Evolutionary conservation across 1,139 yeast genomes (phyloP).

Genomic region (Arxiozyma telluris): DNA sequence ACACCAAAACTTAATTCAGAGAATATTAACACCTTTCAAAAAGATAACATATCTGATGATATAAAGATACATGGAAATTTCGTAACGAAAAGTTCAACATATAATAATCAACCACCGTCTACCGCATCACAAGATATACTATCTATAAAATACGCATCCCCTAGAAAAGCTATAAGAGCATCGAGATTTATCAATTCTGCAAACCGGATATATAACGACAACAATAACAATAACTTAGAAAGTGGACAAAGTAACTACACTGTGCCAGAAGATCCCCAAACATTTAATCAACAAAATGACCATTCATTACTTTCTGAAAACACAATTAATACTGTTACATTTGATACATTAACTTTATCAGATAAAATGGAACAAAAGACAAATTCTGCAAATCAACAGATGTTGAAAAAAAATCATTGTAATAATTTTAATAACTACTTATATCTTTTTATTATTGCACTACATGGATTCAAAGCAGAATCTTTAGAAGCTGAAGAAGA

Average conservation of each 20-base stretch:
- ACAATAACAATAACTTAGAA: slow-evolving; percentile 1
- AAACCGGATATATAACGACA: no score
- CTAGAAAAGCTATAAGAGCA: slow-evolving; percentile 15
- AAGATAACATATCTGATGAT: neutral
- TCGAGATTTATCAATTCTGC: slow-evolving; percentile 11
- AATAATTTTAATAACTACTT: neutral
- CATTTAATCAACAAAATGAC: neutral
- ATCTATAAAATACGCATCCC: slow-evolving; percentile 8
- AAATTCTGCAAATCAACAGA: neutral
- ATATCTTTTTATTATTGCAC: slow-evolving; percentile 40
- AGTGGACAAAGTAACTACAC: neutral
- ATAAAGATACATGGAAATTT: neutral
- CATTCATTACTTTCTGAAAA: neutral
- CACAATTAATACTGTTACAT: neutral
- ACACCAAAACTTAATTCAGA: neutral
- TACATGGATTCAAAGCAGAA: slow-evolving; percentile 70
- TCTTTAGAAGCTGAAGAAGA: slow-evolving; percentile 58
- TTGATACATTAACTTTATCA: neutral
- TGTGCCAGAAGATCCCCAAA: neutral
- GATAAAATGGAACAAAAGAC: neutral
- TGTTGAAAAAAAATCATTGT: neutral
- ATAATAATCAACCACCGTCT: neutral
- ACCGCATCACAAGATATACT: neutral
- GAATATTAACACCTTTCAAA: neutral
- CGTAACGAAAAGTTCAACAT: neutral